Conservation (phyloP, 495 filamentous ascomycete species). For the Friedmanniomyces simplex region DNA sequence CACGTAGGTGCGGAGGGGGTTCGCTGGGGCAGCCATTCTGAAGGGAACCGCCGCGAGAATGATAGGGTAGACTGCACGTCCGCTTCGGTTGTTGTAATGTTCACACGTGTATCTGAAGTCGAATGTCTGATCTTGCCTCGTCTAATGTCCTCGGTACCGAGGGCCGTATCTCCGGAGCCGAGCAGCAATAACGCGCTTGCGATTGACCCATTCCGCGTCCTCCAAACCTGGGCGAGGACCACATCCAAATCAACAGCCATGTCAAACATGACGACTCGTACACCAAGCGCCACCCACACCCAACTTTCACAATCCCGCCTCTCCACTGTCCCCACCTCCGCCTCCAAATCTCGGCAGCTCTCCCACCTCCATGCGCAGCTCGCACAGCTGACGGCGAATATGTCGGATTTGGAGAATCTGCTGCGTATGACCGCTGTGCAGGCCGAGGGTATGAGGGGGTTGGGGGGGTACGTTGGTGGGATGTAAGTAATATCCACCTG, state of each 20-base stretch:
- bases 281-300: conserved; percentile 13
- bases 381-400: conserved; percentile 75
- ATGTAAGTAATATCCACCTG: conserved; percentile 55
- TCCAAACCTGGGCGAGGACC: too few relatives aligned
- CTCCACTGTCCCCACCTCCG: conserved; percentile 28
- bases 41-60: too few relatives aligned
- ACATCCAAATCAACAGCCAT: conserved; percentile 14
- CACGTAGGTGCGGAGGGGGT: conserved; percentile 31
- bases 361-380: conserved; percentile 84
- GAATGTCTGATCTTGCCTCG: too few relatives aligned
- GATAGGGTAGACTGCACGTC: too few relatives aligned
- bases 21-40: conserved; percentile 15
- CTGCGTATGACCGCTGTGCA: conserved; percentile 92
- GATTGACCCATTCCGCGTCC: neutral
- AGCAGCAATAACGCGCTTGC: too few relatives aligned
- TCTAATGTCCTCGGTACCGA: too few relatives aligned
- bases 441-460: conserved; percentile 73
- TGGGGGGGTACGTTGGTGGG: conserved; percentile 78
- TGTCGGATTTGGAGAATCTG: conserved; percentile 85
- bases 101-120: too few relatives aligned
- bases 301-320: conserved; percentile 23
- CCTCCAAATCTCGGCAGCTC: conserved; percentile 51
- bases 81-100: too few relatives aligned
- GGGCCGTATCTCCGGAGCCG: too few relatives aligned
- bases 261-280: conserved; percentile 19